A percentile compares a stretch with the other conserved stretches of the same genome.
These are phyloP conservation scores for Orbilia brochopaga DNA, from an alignment of 2,329 filamentous ascomycete genomes.

Conservation along the genomic window DNA sequence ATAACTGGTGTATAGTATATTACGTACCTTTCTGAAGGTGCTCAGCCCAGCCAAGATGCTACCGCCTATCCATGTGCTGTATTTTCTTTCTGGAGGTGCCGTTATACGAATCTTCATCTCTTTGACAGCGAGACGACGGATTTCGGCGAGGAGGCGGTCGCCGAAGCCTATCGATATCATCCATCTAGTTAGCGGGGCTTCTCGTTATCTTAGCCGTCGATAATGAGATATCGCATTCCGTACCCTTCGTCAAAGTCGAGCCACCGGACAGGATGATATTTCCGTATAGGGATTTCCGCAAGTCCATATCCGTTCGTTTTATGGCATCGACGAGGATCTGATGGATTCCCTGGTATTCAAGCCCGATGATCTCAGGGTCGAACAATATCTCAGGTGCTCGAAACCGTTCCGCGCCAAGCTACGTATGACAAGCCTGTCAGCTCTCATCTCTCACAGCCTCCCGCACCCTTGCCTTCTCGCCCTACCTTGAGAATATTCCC, in stretches of 20 bases:
- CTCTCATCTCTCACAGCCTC: conserved; percentile 1
- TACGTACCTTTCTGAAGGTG: conserved; percentile 91
- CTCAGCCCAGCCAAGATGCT: conserved; percentile 95
- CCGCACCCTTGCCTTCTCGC: conserved; percentile 10
- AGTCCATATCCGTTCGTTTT: conserved; percentile 90
- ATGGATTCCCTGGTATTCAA: conserved; percentile 95
- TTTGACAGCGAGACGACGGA: conserved; percentile 92
- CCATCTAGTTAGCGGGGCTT: not conserved
- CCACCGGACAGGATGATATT: conserved; percentile 98
- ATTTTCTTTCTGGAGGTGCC: conserved; percentile 94
- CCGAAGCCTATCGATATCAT: conserved; percentile 69
- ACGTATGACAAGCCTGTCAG: conserved; percentile 35
- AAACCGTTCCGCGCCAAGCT: conserved; percentile 93
- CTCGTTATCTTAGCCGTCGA: conserved; percentile 16
- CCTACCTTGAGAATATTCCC: conserved; percentile 87
- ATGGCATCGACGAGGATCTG: conserved; percentile 98
- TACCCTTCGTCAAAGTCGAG: conserved; percentile 86
- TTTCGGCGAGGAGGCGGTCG: conserved; percentile 86
- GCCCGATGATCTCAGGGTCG: conserved; percentile 93
- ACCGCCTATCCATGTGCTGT: conserved; percentile 98
- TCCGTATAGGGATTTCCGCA: conserved; percentile 89
- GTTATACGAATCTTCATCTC: conserved; percentile 99
- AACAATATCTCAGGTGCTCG: conserved; percentile 96
- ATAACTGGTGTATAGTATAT: not conserved
- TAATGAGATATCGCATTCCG: conserved; percentile 16